Evolutionary conservation across 192 early-diverging fungal genomes (phyloP), one percentile per base, ranked within the genome.

Genomic region (Coemansia sp.): DNA sequence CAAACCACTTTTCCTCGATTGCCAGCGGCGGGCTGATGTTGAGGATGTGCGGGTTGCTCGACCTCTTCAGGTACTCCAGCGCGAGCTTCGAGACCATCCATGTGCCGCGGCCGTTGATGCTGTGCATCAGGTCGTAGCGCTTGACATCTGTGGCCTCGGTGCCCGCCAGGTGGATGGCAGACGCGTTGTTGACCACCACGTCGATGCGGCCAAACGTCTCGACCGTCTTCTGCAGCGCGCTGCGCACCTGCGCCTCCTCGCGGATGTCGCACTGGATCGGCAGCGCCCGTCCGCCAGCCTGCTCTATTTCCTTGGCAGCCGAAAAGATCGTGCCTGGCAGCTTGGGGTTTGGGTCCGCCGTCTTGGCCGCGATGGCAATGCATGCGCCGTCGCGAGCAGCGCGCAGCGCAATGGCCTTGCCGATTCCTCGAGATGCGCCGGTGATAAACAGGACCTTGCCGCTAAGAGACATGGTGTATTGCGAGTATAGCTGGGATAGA

Each of bases 291-390:
- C 90, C 90, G 46, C 92, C 91, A 1, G 85, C 85, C 29, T 75
- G 71, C 59, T 88, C 85, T 46, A 94, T 87, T 42, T 85, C 89
- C 52, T 83, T 72, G 27, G 91, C 92, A 19, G 90, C 87, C 18
- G 86, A 84, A 74, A 84, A 89, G 61, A 94, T 91, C 0, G 92
- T 94, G 60, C 92, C 92, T 7, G 90, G 90, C 7, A 94, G 86
- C 69, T 85, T 89, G 22, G 85, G 82, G 65, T 89, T 82, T 18
- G 86, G 81, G 30, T 82, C 85, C 9, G 85, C 84, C 1, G 89
- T 90, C 72, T 93, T 93, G 62, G 88, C 91, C 16, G 86, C 86
- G 32, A 93, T 84, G 10, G 86, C 86, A 20, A 93, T 76, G 59
- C 82, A 82, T 20, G 87, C 88, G 39, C 88, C 87, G 25, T 89